Evolutionary conservation across 306 rosid genomes (phyloP).

Genomic region (Glycyrrhiza uralensis): DNA sequence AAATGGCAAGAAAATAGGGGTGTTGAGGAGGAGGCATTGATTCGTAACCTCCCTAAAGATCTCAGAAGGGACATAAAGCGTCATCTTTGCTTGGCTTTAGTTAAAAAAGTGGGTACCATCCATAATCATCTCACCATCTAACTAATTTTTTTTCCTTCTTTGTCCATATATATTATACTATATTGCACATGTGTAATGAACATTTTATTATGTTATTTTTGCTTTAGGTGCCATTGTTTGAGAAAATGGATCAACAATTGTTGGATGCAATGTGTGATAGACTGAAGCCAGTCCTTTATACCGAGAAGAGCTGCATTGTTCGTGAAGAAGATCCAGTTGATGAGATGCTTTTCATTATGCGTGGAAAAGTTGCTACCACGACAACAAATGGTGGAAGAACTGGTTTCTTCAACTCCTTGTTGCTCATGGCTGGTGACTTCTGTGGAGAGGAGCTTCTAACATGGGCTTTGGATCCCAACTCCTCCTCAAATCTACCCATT

Average conservation of each 20-base stretch:
- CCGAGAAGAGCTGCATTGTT: slow-evolving; percentile 56
- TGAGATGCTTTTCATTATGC: slow-evolving; percentile 75
- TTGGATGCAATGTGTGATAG: slow-evolving; percentile 71
- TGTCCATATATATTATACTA: not conserved
- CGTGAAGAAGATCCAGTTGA: slow-evolving; percentile 86
- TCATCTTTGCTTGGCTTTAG: slow-evolving; percentile 68
- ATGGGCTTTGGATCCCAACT: slow-evolving; percentile 78
- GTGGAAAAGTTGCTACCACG: slow-evolving; percentile 60
- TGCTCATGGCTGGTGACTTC: slow-evolving; percentile 63
- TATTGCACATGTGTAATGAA: not conserved
- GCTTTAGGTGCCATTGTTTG: slow-evolving; percentile 67
- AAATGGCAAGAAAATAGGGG: slow-evolving; percentile 92
- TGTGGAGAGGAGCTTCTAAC: slow-evolving; percentile 94
- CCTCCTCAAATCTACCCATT: slow-evolving; percentile 58
- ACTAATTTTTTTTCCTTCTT: no score
- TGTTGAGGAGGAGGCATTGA: slow-evolving; percentile 66
- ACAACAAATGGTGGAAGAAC: slow-evolving; percentile 69
- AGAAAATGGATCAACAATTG: slow-evolving; percentile 63
- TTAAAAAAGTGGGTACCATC: slow-evolving; percentile 50
- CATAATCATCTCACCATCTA: not conserved
- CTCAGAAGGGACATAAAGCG: slow-evolving; percentile 77
- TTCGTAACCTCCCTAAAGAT: slow-evolving; percentile 78
- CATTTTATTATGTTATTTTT: slow-evolving; percentile 15
- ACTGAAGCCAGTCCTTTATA: slow-evolving; percentile 70
- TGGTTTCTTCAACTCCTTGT: slow-evolving; percentile 49